Base-by-base conservation (phyloP, 2,329 filamentous ascomycete genomes). In the Didymella arachidicola region DNA sequence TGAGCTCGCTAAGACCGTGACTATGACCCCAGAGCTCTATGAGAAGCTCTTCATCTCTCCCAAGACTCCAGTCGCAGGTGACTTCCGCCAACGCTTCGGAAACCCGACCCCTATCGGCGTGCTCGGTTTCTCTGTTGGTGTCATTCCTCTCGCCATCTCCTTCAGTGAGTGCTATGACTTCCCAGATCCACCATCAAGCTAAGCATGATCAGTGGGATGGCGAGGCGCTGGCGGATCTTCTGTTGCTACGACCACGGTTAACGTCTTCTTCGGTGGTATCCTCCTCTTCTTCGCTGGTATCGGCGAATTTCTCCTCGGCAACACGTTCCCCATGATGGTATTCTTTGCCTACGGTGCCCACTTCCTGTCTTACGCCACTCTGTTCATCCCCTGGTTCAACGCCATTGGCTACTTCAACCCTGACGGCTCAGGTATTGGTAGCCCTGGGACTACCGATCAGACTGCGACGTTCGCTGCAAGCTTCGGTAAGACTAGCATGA, bases 251-350 rank as follows among this genome's bases (percentile, higher is more conserved):
- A 60, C 54, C 7, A 61, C 56, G 1, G 25, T 56, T 30, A 62
- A 59, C 46, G 59, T 65, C 49, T 64, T 59, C 54, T 65, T 63
- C 26, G 61, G 59, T 18, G 61, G 61, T 18, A 19, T 60, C 27
- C 61, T 65, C 3, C 57, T 63, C 10, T 49, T 63, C 32, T 19
- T 63, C 19, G 61, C 61, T n/a, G 63, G 59, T 12, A 44, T 62
- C 12, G 61, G 61, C 10, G 59, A 65, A 34, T 65, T 65, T 19
- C 57, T 64, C 0, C 61, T 62, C 4, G 59, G 59, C 16, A 62
- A 64, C 47, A 66, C 56, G 3, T 66, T 62, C 16, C 54, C 64
- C 14, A 64, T 64, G 64, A 60, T 64, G 34, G 64, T 64, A 11
- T 66, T 66, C 42, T 50, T 66, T 11, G 55, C 59, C 8, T 66